Evolutionary conservation across 768 basidiomycete genomes (phyloP).

Genomic region (Termitomyces sp.): DNA sequence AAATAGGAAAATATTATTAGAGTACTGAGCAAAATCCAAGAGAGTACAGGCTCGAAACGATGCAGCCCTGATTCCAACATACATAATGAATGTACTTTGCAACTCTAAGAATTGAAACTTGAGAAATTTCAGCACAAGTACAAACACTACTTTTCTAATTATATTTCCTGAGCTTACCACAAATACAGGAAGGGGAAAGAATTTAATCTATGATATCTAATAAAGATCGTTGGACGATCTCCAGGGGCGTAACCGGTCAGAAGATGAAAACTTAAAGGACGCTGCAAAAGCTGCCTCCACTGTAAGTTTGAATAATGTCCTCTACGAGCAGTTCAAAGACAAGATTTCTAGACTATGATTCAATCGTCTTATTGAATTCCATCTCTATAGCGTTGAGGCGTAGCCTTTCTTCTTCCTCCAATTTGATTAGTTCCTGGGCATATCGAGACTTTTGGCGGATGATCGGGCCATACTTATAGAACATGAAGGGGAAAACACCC

Average conservation of each 20-base stretch:
- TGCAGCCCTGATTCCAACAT: neutral
- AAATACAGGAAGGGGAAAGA: neutral
- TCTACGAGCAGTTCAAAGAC: too few relatives aligned
- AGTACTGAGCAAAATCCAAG: too few relatives aligned
- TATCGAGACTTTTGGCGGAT: conserved; percentile 18
- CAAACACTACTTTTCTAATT: neutral
- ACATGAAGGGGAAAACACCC: conserved; percentile 19
- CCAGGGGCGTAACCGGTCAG: too few relatives aligned
- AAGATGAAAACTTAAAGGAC: too few relatives aligned
- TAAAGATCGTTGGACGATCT: too few relatives aligned
- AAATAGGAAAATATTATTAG: too few relatives aligned
- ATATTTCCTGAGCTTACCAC: neutral
- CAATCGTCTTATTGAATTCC: neutral
- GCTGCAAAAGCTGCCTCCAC: too few relatives aligned
- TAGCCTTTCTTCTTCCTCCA: conserved; percentile 16
- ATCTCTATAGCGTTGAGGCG: conserved; percentile 13
- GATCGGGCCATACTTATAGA: conserved; percentile 17
- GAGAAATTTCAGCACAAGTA: neutral
- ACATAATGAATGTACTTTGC: too few relatives aligned
- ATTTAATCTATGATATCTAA: neutral
- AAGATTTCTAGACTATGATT: too few relatives aligned
- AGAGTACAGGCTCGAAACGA: too few relatives aligned
- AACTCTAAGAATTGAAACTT: too few relatives aligned
- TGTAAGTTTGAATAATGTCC: too few relatives aligned
- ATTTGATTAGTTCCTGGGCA: conserved; percentile 15